Base-by-base conservation (phyloP, 352 stramenopile genomes). In the Phytophthora constricta region DNA sequence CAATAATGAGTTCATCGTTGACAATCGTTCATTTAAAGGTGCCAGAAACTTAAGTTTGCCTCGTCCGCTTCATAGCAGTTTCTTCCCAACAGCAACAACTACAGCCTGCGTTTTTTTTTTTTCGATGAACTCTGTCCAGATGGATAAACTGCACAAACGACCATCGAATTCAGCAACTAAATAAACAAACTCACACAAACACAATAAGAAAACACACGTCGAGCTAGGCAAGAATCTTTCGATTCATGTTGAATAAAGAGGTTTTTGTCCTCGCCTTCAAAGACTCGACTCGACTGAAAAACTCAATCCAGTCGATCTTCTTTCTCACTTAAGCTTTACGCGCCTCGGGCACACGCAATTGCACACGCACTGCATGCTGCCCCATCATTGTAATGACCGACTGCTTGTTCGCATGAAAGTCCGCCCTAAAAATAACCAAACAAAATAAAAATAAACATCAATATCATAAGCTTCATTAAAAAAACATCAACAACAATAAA, bases 341-440 rank as follows among this genome's bases (percentile, higher is more conserved):
- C 14, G 80, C 86, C 9, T 89, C 86, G 1, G 86, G 86, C 37
- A 93, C 86, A 53, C 76, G 79, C 27, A 93, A 48, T 33, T 86
- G 79, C 51, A 93, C 86, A 48, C 82, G 79, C 20, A 84, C 73
- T 47, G 80, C 80, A 60, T 92, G 83, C 45, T 90, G 79, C 37
- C 76, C 80, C 86, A 93, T 92, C 77, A 93, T 86, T 16, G 83
- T 79, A 34, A 92, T 81, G 43, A 91, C 86, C 22, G 66, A 63
- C 33, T 72, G 67, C 56, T 93, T 93, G 79, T 93, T 93, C 66
- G 67, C 64, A 33, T 83, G 48, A 58, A 91, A 93, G 52, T 92
- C 82, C 10, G 65, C 63, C 55, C 78, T 90, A 66, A 41, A 46
- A 41, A 48, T 22, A 62, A 28, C 54, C 11, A 45, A 58, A 63